These are phyloP conservation scores for Poronia punctata DNA, from an alignment of 495 filamentous ascomycete genomes.

Conservation along the genomic window DNA sequence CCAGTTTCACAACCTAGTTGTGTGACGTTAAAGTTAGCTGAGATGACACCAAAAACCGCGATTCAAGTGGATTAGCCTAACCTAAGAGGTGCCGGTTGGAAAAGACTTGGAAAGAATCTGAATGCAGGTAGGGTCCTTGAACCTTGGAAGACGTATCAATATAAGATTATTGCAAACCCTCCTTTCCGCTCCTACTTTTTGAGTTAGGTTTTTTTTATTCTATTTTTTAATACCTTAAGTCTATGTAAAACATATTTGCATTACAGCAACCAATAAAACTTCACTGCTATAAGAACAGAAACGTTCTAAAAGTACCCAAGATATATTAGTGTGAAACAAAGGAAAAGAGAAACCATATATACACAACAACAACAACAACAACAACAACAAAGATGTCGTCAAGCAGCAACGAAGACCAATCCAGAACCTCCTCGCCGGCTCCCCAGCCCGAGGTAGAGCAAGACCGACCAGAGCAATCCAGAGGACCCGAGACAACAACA, in stretches of 20 bases:
- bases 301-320: too few species aligned
- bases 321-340: background rate
- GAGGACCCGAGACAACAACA: background rate
- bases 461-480: conserved; percentile 2
- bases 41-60: conserved; percentile 1
- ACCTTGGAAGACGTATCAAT: conserved; percentile 1
- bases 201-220: too few species aligned
- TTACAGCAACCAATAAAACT: too few species aligned
- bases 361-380: too few species aligned
- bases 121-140: conserved; percentile 4
- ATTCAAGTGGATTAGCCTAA: background rate
- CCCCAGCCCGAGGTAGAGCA: conserved; percentile 4
- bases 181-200: too few species aligned
- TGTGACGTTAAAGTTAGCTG: conserved; percentile 7
- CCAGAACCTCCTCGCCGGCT: conserved; percentile 6
- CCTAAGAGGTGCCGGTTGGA: too few species aligned
- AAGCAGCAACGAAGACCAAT: conserved; percentile 2
- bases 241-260: too few species aligned
- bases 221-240: too few species aligned
- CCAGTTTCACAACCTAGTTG: too few species aligned
- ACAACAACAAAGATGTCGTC: conserved; percentile 1
- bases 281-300: too few species aligned
- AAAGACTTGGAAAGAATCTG: background rate
- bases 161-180: background rate
- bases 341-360: background rate